Evolutionary conservation across 2,329 filamentous ascomycete genomes (phyloP).

Genomic region (Orbilia brochopaga): DNA sequence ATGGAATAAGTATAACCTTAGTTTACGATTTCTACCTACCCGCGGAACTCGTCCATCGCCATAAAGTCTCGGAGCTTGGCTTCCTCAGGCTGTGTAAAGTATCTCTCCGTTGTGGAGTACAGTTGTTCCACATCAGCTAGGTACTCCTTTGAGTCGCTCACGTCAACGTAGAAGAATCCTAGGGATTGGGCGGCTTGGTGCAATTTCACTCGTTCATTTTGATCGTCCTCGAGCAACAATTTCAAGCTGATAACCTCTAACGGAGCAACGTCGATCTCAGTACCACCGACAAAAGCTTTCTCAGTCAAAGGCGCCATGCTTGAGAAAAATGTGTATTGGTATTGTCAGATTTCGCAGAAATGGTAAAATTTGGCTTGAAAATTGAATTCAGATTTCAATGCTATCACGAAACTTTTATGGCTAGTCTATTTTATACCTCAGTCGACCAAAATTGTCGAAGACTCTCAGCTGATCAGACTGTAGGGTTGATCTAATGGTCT

Average conservation of each 20-base stretch:
- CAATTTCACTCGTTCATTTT: conserved; percentile 16
- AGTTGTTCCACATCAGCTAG: conserved; percentile 20
- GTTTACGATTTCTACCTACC: conserved; percentile 7
- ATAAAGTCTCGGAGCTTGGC: conserved; percentile 19
- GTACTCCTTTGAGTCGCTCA: conserved; percentile 11
- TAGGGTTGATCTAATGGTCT: no score
- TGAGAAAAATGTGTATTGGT: background rate
- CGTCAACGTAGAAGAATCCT: conserved; percentile 41
- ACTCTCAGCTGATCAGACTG: background rate
- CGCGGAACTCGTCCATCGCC: conserved; percentile 15
- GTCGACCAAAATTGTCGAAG: conserved; percentile 6
- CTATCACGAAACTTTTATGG: background rate
- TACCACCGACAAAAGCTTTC: conserved; percentile 7
- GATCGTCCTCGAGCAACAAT: conserved; percentile 12
- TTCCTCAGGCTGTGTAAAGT: conserved; percentile 32
- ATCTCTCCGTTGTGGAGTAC: conserved; percentile 27
- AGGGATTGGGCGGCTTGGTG: conserved; percentile 16
- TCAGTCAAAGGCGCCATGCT: background rate
- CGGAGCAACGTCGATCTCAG: conserved; percentile 15
- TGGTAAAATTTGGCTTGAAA: background rate
- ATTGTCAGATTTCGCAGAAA: no score
- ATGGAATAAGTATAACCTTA: background rate
- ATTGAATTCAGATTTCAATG: background rate
- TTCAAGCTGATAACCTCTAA: conserved; percentile 17
- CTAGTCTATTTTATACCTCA: conserved; percentile 4